Conservation (phyloP, 768 basidiomycete species). For the Lyophyllum shimeji region DNA sequence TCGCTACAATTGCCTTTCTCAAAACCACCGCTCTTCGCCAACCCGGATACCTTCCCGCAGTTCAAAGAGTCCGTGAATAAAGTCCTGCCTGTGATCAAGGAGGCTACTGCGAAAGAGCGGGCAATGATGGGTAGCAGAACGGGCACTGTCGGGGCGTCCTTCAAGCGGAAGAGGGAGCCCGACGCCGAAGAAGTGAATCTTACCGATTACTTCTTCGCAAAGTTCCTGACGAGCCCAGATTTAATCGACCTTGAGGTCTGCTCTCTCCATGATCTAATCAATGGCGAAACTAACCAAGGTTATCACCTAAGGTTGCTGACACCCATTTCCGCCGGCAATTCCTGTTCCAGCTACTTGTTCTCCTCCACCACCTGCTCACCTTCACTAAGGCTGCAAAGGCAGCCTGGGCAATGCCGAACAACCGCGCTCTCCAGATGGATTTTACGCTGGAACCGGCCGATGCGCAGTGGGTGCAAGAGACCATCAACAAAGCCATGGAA, state of each 20-base stretch:
- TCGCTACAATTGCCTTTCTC: constrained; percentile 85
- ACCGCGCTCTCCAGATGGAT: constrained; percentile 81
- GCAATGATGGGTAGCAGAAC: constrained; percentile 81
- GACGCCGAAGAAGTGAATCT: constrained; percentile 53
- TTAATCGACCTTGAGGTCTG: constrained; percentile 84
- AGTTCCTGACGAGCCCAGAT: constrained; percentile 87
- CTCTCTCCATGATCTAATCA: constrained; percentile 1
- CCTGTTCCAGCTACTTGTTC: constrained; percentile 79
- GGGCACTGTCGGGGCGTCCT: constrained; percentile 32
- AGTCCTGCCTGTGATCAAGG: constrained; percentile 77
- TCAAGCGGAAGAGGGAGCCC: constrained; percentile 69
- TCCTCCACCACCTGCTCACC: constrained; percentile 72
- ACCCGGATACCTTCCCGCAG: constrained; percentile 50
- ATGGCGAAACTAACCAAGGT: not conserved
- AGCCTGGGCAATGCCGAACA: constrained; percentile 59
- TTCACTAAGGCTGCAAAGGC: constrained; percentile 71
- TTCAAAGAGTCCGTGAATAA: constrained; percentile 73
- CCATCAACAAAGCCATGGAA: constrained; percentile 53
- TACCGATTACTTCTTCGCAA: constrained; percentile 89
- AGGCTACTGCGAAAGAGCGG: constrained; percentile 85
- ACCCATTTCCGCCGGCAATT: constrained; percentile 93
- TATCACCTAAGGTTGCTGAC: constrained; percentile 67
- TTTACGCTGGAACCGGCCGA: constrained; percentile 71
- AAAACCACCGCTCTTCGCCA: constrained; percentile 69
- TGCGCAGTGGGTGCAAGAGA: constrained; percentile 77